phyloP scores from a whole-genome alignment of 306 rosid species.

The Pyrus communis region DNA sequence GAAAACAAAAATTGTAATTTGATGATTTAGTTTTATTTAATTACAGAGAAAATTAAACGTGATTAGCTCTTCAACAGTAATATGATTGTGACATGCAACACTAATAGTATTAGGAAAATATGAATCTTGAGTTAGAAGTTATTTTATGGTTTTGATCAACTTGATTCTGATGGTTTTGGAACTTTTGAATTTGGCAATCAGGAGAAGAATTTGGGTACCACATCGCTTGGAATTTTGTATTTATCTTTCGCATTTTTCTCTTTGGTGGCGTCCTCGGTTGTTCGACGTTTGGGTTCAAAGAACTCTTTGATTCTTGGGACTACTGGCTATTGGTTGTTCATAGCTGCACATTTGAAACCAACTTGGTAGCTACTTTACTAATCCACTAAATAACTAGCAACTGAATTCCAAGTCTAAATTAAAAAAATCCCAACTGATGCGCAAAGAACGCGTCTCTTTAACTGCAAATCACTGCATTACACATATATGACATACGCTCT shows the following conservation, averaged over 20 bases:
- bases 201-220: constrained; percentile 80
- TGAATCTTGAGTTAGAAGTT: too few species aligned
- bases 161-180: constrained; percentile 1
- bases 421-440: not conserved
- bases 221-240: constrained; percentile 78
- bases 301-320: constrained; percentile 76
- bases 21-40: too few species aligned
- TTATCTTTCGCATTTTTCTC: constrained; percentile 73
- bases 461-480: not conserved
- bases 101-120: too few species aligned
- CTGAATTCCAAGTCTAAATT: too few species aligned
- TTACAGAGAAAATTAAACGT: too few species aligned
- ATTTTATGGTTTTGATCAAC: not conserved
- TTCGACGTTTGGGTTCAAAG: constrained; percentile 69
- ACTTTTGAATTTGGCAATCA: constrained; percentile 27
- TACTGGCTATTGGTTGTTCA: constrained; percentile 69
- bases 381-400: not conserved
- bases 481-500: too few species aligned
- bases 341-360: constrained; percentile 83
- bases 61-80: too few species aligned
- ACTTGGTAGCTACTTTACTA: constrained; percentile 39
- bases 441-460: not conserved
- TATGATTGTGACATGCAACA: too few species aligned
- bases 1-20: not conserved
- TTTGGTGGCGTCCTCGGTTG: constrained; percentile 67